A percentile compares a stretch with the other conserved stretches of the same genome.
Conservation (phyloP, 2,329 filamentous ascomycete species). For the Verticillium alfalfae region DNA sequence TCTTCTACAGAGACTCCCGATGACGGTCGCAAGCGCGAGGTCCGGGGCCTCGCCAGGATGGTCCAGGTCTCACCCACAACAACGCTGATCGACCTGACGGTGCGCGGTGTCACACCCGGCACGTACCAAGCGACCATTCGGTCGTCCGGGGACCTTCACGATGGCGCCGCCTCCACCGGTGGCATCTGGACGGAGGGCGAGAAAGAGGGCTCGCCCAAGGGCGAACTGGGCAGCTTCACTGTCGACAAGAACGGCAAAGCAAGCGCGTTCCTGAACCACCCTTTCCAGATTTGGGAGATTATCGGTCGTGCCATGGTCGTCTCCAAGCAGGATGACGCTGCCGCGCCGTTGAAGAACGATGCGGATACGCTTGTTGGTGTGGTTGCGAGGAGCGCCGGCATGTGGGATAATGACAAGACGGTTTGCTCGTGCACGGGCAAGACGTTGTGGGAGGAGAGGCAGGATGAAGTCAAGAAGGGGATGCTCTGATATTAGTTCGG, state of each 20-base stretch:
- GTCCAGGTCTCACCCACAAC: constrained; percentile 77
- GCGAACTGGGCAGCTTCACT: constrained; percentile 66
- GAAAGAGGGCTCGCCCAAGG: constrained; percentile 35
- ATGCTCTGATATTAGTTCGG: constrained; percentile 61
- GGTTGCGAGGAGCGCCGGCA: constrained; percentile 90
- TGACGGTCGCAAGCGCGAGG: constrained; percentile 45
- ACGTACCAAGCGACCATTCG: constrained; percentile 80
- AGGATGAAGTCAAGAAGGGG: constrained; percentile 81
- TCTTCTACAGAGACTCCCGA: constrained; percentile 27
- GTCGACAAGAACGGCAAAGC: constrained; percentile 73
- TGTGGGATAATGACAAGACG: constrained; percentile 98
- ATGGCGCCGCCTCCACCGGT: constrained; percentile 77
- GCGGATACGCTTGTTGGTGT: constrained; percentile 85
- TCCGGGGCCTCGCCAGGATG: constrained; percentile 86
- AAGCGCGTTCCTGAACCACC: constrained; percentile 72
- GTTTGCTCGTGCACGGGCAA: constrained; percentile 97
- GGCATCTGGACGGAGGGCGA: constrained; percentile 65
- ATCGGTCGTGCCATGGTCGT: constrained; percentile 92
- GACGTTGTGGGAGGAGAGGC: constrained; percentile 95
- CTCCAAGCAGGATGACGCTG: constrained; percentile 57
- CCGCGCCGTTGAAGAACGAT: constrained; percentile 58
- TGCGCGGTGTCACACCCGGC: constrained; percentile 76
- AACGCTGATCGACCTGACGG: constrained; percentile 81
- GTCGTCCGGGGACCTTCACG: constrained; percentile 79
- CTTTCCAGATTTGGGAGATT: constrained; percentile 89